phyloP scores from a whole-genome alignment of 139 green algal genomes.

The Chlorella sp. region DNA sequence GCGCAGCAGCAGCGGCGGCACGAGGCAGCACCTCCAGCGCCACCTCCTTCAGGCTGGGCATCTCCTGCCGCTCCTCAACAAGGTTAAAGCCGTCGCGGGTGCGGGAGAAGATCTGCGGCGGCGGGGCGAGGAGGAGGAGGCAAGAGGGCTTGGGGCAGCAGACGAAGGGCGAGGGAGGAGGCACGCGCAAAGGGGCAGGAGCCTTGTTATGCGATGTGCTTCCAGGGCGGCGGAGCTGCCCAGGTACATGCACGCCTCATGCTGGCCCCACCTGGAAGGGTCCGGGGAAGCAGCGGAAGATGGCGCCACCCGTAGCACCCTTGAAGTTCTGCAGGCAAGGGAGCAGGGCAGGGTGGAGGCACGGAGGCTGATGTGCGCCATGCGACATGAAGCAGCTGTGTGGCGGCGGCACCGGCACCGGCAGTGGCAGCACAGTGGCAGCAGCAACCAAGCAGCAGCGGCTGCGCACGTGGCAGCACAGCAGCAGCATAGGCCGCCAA shows the following conservation, averaged over 20 bases:
- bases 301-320: conserved; percentile 39
- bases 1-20: not conserved
- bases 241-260: no score
- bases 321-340: conserved; percentile 28
- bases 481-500: no score
- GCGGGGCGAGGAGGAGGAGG: not conserved
- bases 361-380: not conserved
- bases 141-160: not conserved
- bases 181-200: no score
- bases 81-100: conserved; percentile 33
- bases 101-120: conserved; percentile 70
- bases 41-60: conserved; percentile 83
- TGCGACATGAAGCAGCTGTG: not conserved
- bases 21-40: conserved; percentile 81
- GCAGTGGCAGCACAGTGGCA: not conserved
- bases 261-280: conserved; percentile 61
- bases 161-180: not conserved
- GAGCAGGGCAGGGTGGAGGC: not conserved
- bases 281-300: conserved; percentile 86
- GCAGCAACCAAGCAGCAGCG: no score
- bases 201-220: no score
- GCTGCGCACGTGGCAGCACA: no score
- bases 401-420: not conserved
- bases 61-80: conserved; percentile 70
- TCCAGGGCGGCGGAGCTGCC: no score